These are phyloP conservation scores for Russula lepida DNA, from an alignment of 768 basidiomycete genomes.

Conservation along the genomic window DNA sequence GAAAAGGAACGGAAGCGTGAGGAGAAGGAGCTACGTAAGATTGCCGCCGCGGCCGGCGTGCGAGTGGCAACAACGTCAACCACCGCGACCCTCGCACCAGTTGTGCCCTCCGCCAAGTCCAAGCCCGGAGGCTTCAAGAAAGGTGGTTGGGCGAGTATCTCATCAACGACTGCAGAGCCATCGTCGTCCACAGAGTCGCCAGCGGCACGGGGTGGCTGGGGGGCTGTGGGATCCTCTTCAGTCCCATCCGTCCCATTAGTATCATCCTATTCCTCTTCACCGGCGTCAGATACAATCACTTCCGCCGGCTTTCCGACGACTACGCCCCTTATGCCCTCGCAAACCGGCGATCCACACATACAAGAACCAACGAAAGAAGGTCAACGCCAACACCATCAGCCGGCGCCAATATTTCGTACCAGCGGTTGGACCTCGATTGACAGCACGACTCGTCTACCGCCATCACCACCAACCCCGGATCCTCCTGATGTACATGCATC, in stretches of 20 bases:
- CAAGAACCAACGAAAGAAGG: not conserved
- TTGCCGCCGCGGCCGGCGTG: slow-evolving; percentile 75
- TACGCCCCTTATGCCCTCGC: not conserved
- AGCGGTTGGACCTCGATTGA: slow-evolving; percentile 66
- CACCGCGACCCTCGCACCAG: slow-evolving; percentile 21
- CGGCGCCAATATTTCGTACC: slow-evolving; percentile 44
- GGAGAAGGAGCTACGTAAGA: slow-evolving; percentile 76
- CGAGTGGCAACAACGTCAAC: slow-evolving; percentile 38
- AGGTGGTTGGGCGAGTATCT: slow-evolving; percentile 11
- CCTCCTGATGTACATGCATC: not conserved
- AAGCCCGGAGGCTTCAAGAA: slow-evolving; percentile 31
- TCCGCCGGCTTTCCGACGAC: not conserved
- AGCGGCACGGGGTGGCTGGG: slow-evolving; percentile 38
- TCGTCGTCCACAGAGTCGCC: slow-evolving; percentile 19
- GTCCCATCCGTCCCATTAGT: not conserved
- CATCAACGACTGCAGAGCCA: not conserved
- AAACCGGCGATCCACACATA: not conserved
- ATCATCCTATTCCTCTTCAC: not conserved
- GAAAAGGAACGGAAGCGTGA: slow-evolving; percentile 83
- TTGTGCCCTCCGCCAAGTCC: slow-evolving; percentile 14
- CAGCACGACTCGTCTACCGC: slow-evolving; percentile 28
- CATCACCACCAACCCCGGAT: not conserved
- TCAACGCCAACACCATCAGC: slow-evolving; percentile 15
- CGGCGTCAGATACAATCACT: not conserved
- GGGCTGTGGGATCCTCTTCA: slow-evolving; percentile 33